phyloP scores from a whole-genome alignment of 495 filamentous ascomycete genomes.

The Xylaria longipes region DNA sequence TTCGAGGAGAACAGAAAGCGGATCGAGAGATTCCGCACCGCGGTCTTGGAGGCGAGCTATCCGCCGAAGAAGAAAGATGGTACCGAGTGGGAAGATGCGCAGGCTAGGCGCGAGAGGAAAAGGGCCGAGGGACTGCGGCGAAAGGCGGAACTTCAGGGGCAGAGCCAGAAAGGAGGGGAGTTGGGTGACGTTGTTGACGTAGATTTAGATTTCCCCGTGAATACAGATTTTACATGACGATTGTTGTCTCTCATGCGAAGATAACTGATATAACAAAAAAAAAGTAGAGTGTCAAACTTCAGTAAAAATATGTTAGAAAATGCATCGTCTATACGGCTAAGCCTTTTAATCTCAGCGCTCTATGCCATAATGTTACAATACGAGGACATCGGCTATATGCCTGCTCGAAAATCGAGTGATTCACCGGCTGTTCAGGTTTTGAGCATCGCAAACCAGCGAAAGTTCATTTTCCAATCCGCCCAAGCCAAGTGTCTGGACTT shows the following conservation, averaged over 20 bases:
- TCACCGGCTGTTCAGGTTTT: not conserved
- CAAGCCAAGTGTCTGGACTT: not conserved
- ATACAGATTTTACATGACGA: slow-evolving; percentile 36
- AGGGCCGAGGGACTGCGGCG: slow-evolving; percentile 64
- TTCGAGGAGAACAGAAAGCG: slow-evolving; percentile 77
- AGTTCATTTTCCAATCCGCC: not conserved
- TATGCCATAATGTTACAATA: slow-evolving; percentile 38
- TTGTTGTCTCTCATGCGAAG: not conserved
- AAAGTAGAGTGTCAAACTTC: slow-evolving; percentile 4
- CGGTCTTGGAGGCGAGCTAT: slow-evolving; percentile 46
- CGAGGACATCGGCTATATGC: slow-evolving; percentile 34
- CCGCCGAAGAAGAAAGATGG: slow-evolving; percentile 34
- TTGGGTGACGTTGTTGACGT: slow-evolving; percentile 12
- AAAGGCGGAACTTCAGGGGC: slow-evolving; percentile 44
- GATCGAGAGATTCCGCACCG: slow-evolving; percentile 64
- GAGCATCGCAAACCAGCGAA: not conserved
- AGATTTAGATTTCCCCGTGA: slow-evolving; percentile 34
- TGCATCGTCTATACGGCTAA: slow-evolving; percentile 35
- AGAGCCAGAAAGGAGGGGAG: slow-evolving; percentile 27
- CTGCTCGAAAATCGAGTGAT: slow-evolving; percentile 15
- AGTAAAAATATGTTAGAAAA: slow-evolving; percentile 18
- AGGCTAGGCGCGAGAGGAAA: slow-evolving; percentile 64
- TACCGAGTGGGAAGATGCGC: slow-evolving; percentile 63
- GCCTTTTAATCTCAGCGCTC: slow-evolving; percentile 30
- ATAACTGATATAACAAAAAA: not conserved